Conservation (phyloP, 1,139 yeast genomes). For the Geotrichum europaeum region DNA sequence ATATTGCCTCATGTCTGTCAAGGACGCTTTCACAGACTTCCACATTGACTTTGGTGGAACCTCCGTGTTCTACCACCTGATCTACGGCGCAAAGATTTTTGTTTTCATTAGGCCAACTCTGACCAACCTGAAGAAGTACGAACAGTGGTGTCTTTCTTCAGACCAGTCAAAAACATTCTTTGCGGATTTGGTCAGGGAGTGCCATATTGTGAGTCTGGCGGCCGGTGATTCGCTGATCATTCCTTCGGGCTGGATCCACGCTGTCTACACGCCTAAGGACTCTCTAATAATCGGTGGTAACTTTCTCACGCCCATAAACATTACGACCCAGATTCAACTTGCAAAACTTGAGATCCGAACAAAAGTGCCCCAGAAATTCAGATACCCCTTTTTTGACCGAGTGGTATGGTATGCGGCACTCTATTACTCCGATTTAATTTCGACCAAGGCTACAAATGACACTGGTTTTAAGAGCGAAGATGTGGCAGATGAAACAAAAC, state of each 20-base stretch:
- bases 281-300: conserved; percentile 85
- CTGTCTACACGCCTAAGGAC: conserved; percentile 78
- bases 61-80: conserved; percentile 78
- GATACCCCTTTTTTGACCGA: conserved; percentile 70
- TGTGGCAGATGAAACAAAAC: neutral
- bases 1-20: conserved; percentile 81
- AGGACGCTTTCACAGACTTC: conserved; percentile 77
- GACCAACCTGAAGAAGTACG: conserved; percentile 53
- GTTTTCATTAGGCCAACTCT: conserved; percentile 73
- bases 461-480: neutral
- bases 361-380: conserved; percentile 65
- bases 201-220: conserved; percentile 57
- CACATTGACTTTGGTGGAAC: conserved; percentile 93
- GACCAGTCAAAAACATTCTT: conserved; percentile 64
- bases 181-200: conserved; percentile 45
- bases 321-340: conserved; percentile 56
- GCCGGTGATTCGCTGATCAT: conserved; percentile 75
- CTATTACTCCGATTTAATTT: conserved; percentile 1
- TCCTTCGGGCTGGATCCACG: conserved; percentile 93
- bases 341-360: conserved; percentile 60
- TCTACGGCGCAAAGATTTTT: conserved; percentile 67
- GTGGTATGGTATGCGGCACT: conserved; percentile 57
- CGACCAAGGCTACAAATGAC: neutral
- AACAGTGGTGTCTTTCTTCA: conserved; percentile 65
- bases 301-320: conserved; percentile 59